A percentile compares a stretch with the other conserved stretches of the same genome.
These are phyloP conservation scores for Hanseniaspora lindneri DNA, from an alignment of 805 yeast species.

Conservation along the genomic window DNA sequence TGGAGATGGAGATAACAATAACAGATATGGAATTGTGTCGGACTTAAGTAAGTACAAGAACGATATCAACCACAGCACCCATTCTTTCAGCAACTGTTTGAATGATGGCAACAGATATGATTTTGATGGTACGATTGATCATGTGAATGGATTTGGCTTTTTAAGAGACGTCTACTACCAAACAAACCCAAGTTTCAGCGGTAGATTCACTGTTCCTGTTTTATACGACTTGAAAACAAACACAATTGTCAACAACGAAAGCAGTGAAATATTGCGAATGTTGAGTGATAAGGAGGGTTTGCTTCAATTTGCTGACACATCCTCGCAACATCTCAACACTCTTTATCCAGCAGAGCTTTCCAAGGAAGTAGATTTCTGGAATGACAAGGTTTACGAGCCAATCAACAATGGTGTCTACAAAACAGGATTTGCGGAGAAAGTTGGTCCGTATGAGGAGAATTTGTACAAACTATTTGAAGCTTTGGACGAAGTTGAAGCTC, in stretches of 20 bases:
- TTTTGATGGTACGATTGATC: slow-evolving; percentile 42
- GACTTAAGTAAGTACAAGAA: slow-evolving; percentile 20
- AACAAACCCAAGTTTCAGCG: slow-evolving; percentile 63
- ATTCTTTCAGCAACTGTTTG: slow-evolving; percentile 18
- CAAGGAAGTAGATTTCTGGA: slow-evolving; percentile 57
- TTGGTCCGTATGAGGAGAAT: slow-evolving; percentile 66
- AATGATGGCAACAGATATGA: slow-evolving; percentile 22
- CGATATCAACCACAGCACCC: slow-evolving; percentile 6
- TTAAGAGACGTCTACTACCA: slow-evolving; percentile 62
- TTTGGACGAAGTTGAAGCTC: slow-evolving; percentile 56
- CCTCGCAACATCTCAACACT: not conserved
- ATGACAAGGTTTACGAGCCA: slow-evolving; percentile 69
- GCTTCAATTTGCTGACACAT: slow-evolving; percentile 35
- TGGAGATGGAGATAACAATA: slow-evolving; percentile 17
- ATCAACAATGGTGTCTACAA: slow-evolving; percentile 92
- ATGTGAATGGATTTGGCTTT: slow-evolving; percentile 46
- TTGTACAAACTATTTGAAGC: slow-evolving; percentile 51
- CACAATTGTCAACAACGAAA: slow-evolving; percentile 85
- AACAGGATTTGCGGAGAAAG: slow-evolving; percentile 76
- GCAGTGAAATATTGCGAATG: slow-evolving; percentile 79
- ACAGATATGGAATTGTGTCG: slow-evolving; percentile 17
- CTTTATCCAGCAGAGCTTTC: slow-evolving; percentile 49
- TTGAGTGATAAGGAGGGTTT: slow-evolving; percentile 34
- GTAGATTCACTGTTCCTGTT: slow-evolving; percentile 85
- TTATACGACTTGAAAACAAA: slow-evolving; percentile 76